Conservation (phyloP, 768 basidiomycete genomes). For the Lepiota brunneoincarnata region DNA sequence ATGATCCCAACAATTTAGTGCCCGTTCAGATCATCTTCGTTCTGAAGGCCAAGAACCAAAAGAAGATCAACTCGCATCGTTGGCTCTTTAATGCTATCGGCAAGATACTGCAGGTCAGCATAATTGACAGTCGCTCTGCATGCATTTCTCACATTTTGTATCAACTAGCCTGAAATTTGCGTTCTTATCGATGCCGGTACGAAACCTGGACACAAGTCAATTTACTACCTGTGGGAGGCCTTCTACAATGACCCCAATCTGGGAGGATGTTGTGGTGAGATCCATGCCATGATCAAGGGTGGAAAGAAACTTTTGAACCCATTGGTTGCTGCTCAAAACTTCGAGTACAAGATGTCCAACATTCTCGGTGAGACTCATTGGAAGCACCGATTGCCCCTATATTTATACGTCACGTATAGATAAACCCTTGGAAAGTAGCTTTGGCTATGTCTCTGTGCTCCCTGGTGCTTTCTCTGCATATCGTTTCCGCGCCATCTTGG, state of each 20-base stretch:
- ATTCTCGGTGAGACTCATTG: conserved; percentile 91
- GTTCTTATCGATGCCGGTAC: conserved; percentile 95
- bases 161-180: conserved; percentile 78
- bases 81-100: conserved; percentile 97
- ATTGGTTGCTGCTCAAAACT: conserved; percentile 92
- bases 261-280: conserved; percentile 92
- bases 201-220: conserved; percentile 93
- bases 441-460: conserved; percentile 93
- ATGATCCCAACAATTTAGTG: conserved; percentile 89
- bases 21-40: conserved; percentile 91
- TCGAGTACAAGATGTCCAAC: conserved; percentile 98
- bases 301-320: conserved; percentile 91
- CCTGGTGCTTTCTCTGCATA: conserved; percentile 98
- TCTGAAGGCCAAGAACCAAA: conserved; percentile 91
- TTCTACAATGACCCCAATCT: conserved; percentile 79
- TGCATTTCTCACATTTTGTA: neutral
- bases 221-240: conserved; percentile 94
- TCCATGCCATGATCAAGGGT: conserved; percentile 95
- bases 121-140: neutral
- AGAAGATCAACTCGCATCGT: conserved; percentile 94
- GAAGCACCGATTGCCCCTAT: conserved; percentile 58
- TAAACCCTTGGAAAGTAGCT: conserved; percentile 92
- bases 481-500: conserved; percentile 88
- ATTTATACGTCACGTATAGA: conserved; percentile 39
- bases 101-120: conserved; percentile 63